Evolutionary conservation across 2,329 filamentous ascomycete species (phyloP).

Genomic region (Pseudocercospora crystallina): DNA sequence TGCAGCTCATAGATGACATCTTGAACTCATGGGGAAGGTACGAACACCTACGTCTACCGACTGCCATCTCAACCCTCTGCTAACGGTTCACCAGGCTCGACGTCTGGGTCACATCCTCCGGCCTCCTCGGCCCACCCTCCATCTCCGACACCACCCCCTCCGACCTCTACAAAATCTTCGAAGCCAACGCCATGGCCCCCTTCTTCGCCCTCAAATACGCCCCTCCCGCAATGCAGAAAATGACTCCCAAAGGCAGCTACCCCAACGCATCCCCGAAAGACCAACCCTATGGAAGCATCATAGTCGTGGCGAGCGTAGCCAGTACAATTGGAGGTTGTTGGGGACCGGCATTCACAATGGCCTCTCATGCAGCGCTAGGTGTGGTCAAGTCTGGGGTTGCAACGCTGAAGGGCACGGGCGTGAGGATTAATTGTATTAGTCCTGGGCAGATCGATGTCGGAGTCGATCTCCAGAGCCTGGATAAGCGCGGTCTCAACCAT

Average conservation of each 20-base stretch:
- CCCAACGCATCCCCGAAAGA: conserved; percentile 62
- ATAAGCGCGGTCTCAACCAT: conserved; percentile 51
- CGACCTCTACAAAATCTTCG: conserved; percentile 59
- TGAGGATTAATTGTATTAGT: conserved; percentile 58
- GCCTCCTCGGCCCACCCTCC: conserved; percentile 57
- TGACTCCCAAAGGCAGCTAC: conserved; percentile 55
- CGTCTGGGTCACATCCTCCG: conserved; percentile 60
- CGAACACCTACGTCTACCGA: background rate
- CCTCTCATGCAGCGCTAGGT: conserved; percentile 59
- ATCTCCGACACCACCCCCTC: conserved; percentile 57
- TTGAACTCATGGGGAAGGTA: conserved; percentile 57
- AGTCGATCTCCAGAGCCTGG: conserved; percentile 50
- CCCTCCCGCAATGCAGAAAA: conserved; percentile 63
- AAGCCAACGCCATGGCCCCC: conserved; percentile 58
- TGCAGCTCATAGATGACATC: conserved; percentile 62
- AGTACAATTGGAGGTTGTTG: conserved; percentile 58
- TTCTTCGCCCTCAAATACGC: conserved; percentile 67
- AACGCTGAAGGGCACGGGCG: conserved; percentile 58
- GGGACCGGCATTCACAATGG: conserved; percentile 63
- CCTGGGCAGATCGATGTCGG: conserved; percentile 51
- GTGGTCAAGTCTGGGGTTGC: conserved; percentile 60
- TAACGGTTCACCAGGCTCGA: conserved; percentile 48
- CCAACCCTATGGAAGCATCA: conserved; percentile 60
- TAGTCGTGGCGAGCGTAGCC: conserved; percentile 61
- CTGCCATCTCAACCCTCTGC: background rate